These are phyloP conservation scores for Juncus effusus DNA, from an alignment of 176 grass and related monocot genomes.

Conservation along the genomic window DNA sequence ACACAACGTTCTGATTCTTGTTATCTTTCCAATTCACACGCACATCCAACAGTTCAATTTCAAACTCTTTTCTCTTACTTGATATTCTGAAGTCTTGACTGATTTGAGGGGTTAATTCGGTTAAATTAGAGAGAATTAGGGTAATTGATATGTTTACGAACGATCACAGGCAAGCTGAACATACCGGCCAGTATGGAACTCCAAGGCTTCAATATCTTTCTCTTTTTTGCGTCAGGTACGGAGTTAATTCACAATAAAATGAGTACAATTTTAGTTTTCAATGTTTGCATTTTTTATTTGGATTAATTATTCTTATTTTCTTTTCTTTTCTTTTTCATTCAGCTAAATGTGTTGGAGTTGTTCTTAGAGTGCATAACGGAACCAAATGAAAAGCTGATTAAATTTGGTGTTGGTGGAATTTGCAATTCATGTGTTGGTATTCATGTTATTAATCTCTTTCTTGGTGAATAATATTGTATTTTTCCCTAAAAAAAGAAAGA, in stretches of 20 bases:
- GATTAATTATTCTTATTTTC: too few species aligned
- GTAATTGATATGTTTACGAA: conserved; percentile 66
- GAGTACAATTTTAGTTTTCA: background rate
- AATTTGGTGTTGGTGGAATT: conserved; percentile 76
- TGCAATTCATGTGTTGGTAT: conserved; percentile 78
- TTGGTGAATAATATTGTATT: too few species aligned
- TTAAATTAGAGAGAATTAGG: too few species aligned
- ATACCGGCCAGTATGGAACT: conserved; percentile 62
- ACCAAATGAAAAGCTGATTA: conserved; percentile 79
- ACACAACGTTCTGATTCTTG: too few species aligned
- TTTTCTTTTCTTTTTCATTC: conserved; percentile 2
- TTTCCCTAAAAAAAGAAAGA: background rate
- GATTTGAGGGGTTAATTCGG: too few species aligned
- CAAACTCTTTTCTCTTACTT: too few species aligned
- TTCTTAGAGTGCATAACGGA: conserved; percentile 96
- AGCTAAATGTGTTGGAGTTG: conserved; percentile 88
- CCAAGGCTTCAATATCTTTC: conserved; percentile 66
- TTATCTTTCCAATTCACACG: too few species aligned
- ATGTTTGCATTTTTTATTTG: too few species aligned
- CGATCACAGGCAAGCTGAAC: conserved; percentile 64
- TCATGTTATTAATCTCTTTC: conserved; percentile 1
- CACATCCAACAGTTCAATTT: too few species aligned
- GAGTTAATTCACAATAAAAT: background rate
- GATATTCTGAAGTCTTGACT: too few species aligned
- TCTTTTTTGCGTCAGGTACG: conserved; percentile 62